phyloP scores from a whole-genome alignment of 768 basidiomycete genomes.

The Termitomyces sp. region DNA sequence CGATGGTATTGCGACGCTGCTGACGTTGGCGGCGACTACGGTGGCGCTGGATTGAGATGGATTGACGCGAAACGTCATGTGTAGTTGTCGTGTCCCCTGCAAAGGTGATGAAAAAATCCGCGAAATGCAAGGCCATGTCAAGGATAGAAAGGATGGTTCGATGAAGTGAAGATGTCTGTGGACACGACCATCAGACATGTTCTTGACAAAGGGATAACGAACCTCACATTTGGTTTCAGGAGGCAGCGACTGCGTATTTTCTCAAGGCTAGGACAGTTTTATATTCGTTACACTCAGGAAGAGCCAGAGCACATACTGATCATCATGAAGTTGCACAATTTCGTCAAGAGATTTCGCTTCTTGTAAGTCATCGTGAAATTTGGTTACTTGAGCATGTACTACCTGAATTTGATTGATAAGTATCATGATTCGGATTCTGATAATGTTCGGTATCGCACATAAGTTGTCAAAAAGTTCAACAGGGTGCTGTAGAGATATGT shows the following conservation, averaged over 20 bases:
- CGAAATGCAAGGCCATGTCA: constrained; percentile 71
- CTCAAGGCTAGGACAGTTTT: constrained; percentile 28
- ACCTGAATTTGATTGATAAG: constrained; percentile 52
- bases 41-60: constrained; percentile 50
- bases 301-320: constrained; percentile 47
- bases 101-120: constrained; percentile 54
- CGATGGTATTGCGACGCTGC: constrained; percentile 53
- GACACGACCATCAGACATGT: background rate
- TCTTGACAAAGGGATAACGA: background rate
- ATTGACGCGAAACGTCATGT: constrained; percentile 50
- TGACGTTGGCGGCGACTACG: constrained; percentile 55
- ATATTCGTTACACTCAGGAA: background rate
- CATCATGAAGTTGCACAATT: constrained; percentile 63
- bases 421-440: no score
- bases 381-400: constrained; percentile 53
- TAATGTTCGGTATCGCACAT: constrained; percentile 38
- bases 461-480: constrained; percentile 66
- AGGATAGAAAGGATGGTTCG: constrained; percentile 64
- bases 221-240: constrained; percentile 50
- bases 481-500: constrained; percentile 11
- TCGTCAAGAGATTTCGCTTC: constrained; percentile 66
- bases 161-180: constrained; percentile 58
- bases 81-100: constrained; percentile 55
- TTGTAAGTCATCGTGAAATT: constrained; percentile 53
- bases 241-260: constrained; percentile 60